A percentile compares a stretch with the other conserved stretches of the same genome.
Conservation (phyloP, 2,329 filamentous ascomycete genomes). For the Paracorniculantispora psalliotae region DNA sequence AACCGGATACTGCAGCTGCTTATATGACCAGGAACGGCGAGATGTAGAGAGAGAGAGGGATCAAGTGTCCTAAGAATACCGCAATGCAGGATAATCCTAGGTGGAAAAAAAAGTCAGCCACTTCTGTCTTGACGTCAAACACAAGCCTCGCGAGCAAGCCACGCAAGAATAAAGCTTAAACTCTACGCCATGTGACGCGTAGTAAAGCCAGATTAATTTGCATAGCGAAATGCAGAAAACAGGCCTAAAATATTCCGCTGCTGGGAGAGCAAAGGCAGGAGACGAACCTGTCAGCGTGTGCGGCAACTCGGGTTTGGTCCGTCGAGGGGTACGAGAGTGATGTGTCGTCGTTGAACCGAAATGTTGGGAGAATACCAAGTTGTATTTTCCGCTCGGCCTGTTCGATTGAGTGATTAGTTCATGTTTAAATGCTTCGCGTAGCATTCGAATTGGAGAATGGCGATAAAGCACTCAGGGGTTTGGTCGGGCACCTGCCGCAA, state of each 20-base stretch:
- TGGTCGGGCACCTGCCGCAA: slow-evolving; percentile 10
- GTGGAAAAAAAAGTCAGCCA: neutral
- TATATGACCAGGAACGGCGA: neutral
- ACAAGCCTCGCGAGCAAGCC: neutral
- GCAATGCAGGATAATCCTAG: slow-evolving; percentile 16
- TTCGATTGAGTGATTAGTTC: slow-evolving; percentile 4
- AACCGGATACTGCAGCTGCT: too few species aligned
- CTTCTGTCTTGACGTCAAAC: neutral
- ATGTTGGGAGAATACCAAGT: slow-evolving; percentile 1
- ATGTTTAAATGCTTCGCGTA: neutral
- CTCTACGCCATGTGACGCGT: neutral
- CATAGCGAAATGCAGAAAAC: neutral
- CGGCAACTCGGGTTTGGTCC: neutral
- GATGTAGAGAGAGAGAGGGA: neutral
- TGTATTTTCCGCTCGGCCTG: slow-evolving; percentile 1
- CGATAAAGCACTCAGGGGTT: slow-evolving; percentile 10
- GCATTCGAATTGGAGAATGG: neutral
- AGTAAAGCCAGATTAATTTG: neutral
- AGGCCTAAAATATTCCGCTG: neutral
- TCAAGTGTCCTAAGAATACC: neutral
- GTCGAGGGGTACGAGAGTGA: neutral
- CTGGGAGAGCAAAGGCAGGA: neutral
- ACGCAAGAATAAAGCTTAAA: neutral
- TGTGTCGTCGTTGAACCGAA: neutral
- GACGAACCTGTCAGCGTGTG: slow-evolving; percentile 4